Conservation (phyloP, 2,329 filamentous ascomycete species). For the Cephalotrichum gorgonifer region DNA sequence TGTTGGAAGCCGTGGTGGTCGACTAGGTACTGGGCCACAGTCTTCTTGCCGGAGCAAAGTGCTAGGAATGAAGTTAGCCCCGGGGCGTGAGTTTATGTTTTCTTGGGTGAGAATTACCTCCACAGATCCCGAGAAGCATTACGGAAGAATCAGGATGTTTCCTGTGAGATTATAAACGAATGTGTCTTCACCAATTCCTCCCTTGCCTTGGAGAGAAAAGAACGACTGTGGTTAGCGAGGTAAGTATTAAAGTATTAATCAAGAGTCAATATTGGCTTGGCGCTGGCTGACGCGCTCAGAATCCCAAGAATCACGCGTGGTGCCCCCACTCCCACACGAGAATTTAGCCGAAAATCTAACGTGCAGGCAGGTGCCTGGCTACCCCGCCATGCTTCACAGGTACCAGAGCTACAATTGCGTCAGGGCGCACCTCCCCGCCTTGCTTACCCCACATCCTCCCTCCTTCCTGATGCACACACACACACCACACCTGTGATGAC, state of each 20-base stretch:
- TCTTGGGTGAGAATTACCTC: slow-evolving; percentile 39
- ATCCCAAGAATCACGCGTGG: no score
- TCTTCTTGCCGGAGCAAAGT: slow-evolving; percentile 87
- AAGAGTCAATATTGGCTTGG: no score
- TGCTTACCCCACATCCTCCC: neutral
- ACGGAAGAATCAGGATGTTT: slow-evolving; percentile 19
- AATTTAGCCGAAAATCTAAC: no score
- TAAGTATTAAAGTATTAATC: neutral
- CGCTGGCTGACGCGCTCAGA: no score
- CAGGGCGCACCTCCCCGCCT: slow-evolving; percentile 3
- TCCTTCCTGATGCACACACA: neutral
- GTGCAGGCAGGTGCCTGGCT: no score
- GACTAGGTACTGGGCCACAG: slow-evolving; percentile 79
- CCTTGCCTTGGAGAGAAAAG: neutral
- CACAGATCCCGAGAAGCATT: slow-evolving; percentile 72
- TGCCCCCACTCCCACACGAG: no score
- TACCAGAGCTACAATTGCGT: neutral
- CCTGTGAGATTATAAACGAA: slow-evolving; percentile 17
- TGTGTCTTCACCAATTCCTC: neutral
- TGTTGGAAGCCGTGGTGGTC: slow-evolving; percentile 73
- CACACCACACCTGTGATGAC: neutral
- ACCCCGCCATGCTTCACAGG: no score
- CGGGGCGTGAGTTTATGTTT: slow-evolving; percentile 9
- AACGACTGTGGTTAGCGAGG: no score
- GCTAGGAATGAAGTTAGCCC: slow-evolving; percentile 36